Evolutionary conservation across 306 rosid species (phyloP), one percentile per base, ranked within the genome.

Genomic region (Coriaria nepalensis): DNA sequence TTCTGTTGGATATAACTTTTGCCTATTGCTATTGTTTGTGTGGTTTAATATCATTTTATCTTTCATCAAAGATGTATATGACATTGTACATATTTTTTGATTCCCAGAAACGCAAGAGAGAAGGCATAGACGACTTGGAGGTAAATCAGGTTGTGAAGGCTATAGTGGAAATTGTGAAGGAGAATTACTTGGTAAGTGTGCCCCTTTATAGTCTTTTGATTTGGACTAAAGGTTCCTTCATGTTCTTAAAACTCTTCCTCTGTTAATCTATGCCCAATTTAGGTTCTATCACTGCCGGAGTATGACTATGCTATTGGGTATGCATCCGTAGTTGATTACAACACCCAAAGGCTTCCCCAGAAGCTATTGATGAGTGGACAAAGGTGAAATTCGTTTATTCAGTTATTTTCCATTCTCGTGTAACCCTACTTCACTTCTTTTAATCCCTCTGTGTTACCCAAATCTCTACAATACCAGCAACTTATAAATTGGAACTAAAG

Each of bases 271-370:
- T 65, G 39, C 52, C 8, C 2, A n/a, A 53, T 43, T 36, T 75
- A 88, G 97, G 92, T 90, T 52, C 62, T 85, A 54, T 81, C 95
- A 43, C 69, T 90, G 47, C 95, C 94, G 15, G 83, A 79, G 52
- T 70, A 71, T 73, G 72, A 75, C 68, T 48, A 68, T 45, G 56
- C 78, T 29, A 13, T 90, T 53, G 95, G 98, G 50, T 85, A 85
- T 79, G 94, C 81, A 53, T 78, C 79, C 0, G 10, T 62, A 57
- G 75, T 60, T 39, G 98, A 90, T 64, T 90, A 90, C 57, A 90
- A 90, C 57, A 78, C 84, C 47, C 95, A 85, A 61, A 61, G 61
- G 63, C 50, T 77, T 36, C 78, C 68, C 35, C 77, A 20, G 49
- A 84, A 70, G 45, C 81, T 62, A 52, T 90, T 70, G 71, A 45